Conservation (phyloP, 2,329 filamentous ascomycete genomes). For the Aspergillus quadricinctus region DNA sequence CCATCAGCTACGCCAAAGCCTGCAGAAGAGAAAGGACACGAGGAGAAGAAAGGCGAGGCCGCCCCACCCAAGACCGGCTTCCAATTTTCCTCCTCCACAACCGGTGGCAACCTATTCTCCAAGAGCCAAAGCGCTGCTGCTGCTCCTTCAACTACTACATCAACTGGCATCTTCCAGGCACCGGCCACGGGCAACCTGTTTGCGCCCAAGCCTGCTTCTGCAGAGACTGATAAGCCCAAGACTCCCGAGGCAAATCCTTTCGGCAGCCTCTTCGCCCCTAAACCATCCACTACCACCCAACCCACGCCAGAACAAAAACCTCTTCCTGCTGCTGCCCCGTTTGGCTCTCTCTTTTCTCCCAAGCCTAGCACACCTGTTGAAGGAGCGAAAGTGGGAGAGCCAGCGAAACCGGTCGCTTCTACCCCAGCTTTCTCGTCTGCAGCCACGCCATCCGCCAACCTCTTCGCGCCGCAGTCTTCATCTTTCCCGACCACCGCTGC, state of each 20-base stretch:
- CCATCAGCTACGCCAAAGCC: conserved; percentile 8
- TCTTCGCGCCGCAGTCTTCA: conserved; percentile 4
- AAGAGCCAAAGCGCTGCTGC: conserved; percentile 10
- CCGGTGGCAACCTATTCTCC: conserved; percentile 16
- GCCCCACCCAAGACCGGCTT: conserved; percentile 11
- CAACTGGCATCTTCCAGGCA: conserved; percentile 15
- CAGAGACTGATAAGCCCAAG: conserved; percentile 12
- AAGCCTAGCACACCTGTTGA: conserved; percentile 13
- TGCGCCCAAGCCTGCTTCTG: conserved; percentile 15
- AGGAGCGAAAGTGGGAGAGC: conserved; percentile 7
- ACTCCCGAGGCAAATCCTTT: conserved; percentile 18
- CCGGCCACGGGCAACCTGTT: conserved; percentile 20
- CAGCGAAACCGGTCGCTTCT: conserved; percentile 8
- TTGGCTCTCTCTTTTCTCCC: conserved; percentile 13
- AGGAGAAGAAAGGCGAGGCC: conserved; percentile 10
- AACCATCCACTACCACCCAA: conserved; percentile 11
- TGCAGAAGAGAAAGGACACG: conserved; percentile 9
- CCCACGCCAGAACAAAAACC: conserved; percentile 13
- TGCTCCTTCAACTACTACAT: conserved; percentile 6
- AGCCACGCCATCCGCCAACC: conserved; percentile 2
- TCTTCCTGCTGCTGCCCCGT: conserved; percentile 7
- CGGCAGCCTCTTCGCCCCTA: conserved; percentile 15
- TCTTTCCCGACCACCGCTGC: conserved; percentile 8
- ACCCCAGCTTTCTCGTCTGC: conserved; percentile 13
- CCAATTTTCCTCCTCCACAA: conserved; percentile 10